phyloP scores from a whole-genome alignment of 2,329 filamentous ascomycete genomes.

The Botrytis tulipae region DNA sequence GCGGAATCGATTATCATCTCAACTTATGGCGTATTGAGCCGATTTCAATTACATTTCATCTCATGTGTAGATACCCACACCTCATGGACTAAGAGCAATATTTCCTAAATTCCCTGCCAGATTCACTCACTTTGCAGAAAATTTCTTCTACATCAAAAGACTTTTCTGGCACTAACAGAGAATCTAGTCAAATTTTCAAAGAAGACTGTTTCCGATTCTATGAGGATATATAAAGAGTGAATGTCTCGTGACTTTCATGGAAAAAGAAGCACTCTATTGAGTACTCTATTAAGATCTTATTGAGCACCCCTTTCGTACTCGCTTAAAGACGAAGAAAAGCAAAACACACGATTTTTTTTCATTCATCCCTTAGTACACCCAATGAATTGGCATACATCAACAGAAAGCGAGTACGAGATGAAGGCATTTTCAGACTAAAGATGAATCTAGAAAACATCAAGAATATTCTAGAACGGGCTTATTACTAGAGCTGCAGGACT shows the following conservation, averaged over 20 bases:
- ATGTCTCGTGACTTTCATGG: neutral
- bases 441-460: neutral
- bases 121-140: neutral
- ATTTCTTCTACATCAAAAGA: neutral
- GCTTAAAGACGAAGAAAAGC: neutral
- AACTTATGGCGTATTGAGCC: neutral
- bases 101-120: neutral
- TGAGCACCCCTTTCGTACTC: slow-evolving; percentile 13
- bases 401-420: neutral
- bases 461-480: neutral
- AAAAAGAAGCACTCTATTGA: slow-evolving; percentile 14
- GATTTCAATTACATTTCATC: neutral
- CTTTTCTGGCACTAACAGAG: neutral
- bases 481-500: neutral
- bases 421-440: neutral
- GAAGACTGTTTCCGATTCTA: neutral
- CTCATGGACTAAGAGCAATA: neutral
- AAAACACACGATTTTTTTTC: no score
- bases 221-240: slow-evolving; percentile 1
- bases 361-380: neutral
- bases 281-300: slow-evolving; percentile 12
- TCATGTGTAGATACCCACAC: neutral
- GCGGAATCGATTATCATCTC: neutral
- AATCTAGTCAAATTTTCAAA: slow-evolving; percentile 3
- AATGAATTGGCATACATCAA: neutral